A percentile compares a stretch with the other conserved stretches of the same genome.
Evolutionary conservation across 192 early-diverging fungal genomes (phyloP).

Genomic region (Diversispora eburnea): DNA sequence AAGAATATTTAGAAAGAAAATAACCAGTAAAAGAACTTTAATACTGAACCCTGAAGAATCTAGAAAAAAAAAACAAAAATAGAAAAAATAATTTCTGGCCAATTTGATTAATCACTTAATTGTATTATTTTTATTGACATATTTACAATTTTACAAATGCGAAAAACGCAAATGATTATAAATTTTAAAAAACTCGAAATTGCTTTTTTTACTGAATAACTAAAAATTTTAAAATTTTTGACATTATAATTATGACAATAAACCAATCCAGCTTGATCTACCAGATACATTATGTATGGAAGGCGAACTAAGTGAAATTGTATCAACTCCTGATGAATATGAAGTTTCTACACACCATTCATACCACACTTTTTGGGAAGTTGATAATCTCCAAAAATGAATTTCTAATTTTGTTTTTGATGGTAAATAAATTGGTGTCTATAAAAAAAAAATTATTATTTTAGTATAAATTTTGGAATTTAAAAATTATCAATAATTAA

Average conservation of each 20-base stretch:
- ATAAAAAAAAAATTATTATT: conserved; percentile 25
- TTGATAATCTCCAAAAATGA: conserved; percentile 84
- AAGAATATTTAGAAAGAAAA: too few relatives aligned
- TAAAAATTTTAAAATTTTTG: too few relatives aligned
- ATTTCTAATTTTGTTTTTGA: conserved; percentile 56
- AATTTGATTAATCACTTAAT: too few relatives aligned
- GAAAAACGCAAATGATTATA: too few relatives aligned
- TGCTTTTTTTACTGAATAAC: too few relatives aligned
- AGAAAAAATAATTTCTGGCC: too few relatives aligned
- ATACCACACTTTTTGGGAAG: conserved; percentile 88
- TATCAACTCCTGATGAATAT: conserved; percentile 30
- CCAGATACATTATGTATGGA: conserved; percentile 69
- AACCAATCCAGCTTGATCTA: conserved; percentile 74
- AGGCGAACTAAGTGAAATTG: conserved; percentile 33
- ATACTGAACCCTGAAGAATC: too few relatives aligned
- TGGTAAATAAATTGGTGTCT: conserved; percentile 69
- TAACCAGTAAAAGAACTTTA: too few relatives aligned
- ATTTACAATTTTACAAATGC: too few relatives aligned
- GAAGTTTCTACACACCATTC: conserved; percentile 75
- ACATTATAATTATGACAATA: not conserved
- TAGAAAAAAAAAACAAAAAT: too few relatives aligned
- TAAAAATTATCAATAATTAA: conserved; percentile 19
- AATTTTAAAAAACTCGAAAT: too few relatives aligned
- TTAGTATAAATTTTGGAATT: not conserved
- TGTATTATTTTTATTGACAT: too few relatives aligned